Evolutionary conservation across 1,284 basidiomycete species (phyloP).

Genomic region (Puccinia triticina): DNA sequence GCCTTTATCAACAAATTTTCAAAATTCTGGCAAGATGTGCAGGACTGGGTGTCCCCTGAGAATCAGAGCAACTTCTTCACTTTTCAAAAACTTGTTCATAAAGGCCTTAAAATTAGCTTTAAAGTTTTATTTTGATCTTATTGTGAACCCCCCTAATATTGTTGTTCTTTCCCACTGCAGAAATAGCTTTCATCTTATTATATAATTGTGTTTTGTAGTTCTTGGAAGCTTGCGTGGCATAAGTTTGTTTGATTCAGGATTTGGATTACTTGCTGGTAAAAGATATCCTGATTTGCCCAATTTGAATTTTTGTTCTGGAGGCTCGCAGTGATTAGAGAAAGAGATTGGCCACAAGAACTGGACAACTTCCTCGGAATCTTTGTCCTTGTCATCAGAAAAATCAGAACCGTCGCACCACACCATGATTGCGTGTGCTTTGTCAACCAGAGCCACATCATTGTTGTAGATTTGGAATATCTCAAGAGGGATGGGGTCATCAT

Average conservation of each 20-base stretch:
- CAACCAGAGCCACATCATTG: neutral
- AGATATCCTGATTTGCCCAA: neutral
- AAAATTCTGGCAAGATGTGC: too few relatives aligned
- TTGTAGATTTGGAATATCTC: too few relatives aligned
- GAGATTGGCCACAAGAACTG: neutral
- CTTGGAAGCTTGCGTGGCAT: neutral
- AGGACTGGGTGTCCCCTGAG: too few relatives aligned
- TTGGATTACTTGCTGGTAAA: neutral
- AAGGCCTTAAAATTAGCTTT: too few relatives aligned
- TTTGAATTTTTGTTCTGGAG: neutral
- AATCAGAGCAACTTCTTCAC: too few relatives aligned
- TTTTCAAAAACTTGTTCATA: too few relatives aligned
- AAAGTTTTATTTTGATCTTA: too few relatives aligned
- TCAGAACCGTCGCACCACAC: neutral
- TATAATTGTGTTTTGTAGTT: slow-evolving; percentile 9
- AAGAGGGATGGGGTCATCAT: too few relatives aligned
- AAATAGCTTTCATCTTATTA: neutral
- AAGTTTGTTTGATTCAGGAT: neutral
- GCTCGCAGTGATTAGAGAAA: neutral
- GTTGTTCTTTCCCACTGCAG: slow-evolving; percentile 12
- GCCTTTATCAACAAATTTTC: too few relatives aligned
- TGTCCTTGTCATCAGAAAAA: neutral
- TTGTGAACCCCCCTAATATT: too few relatives aligned
- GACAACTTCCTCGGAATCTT: neutral
- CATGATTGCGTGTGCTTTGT: neutral